These are phyloP conservation scores for Phytophthora rubi DNA, from an alignment of 352 stramenopile species.

Conservation along the genomic window DNA sequence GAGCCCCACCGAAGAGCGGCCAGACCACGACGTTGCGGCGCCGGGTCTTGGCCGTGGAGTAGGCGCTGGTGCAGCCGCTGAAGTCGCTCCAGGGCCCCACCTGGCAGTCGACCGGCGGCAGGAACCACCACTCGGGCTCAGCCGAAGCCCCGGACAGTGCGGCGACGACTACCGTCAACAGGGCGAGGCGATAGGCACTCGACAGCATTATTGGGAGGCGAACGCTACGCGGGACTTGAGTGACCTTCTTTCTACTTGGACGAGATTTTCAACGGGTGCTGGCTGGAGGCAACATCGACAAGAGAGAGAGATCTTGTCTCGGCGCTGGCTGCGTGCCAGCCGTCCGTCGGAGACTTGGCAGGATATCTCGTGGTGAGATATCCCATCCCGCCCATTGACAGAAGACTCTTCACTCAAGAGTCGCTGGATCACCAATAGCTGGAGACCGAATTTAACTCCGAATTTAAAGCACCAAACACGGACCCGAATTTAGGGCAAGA, in stretches of 20 bases:
- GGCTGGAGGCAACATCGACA: neutral
- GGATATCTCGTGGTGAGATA: too few relatives aligned
- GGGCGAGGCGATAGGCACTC: neutral
- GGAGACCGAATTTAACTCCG: too few relatives aligned
- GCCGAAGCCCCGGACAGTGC: neutral
- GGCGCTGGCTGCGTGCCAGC: too few relatives aligned
- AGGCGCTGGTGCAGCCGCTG: slow-evolving; percentile 34
- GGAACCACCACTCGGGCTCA: neutral
- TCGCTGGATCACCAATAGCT: too few relatives aligned
- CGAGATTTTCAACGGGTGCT: neutral
- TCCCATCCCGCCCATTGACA: too few relatives aligned
- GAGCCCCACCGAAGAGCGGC: slow-evolving; percentile 38
- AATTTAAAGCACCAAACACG: too few relatives aligned
- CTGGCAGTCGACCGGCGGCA: slow-evolving; percentile 34
- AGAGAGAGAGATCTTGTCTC: neutral
- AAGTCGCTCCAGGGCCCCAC: slow-evolving; percentile 51
- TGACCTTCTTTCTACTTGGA: neutral
- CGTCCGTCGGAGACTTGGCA: too few relatives aligned
- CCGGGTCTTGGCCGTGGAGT: slow-evolving; percentile 44
- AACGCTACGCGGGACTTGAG: neutral
- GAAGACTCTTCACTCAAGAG: too few relatives aligned
- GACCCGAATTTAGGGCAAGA: too few relatives aligned
- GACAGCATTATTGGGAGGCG: neutral
- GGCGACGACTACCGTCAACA: neutral
- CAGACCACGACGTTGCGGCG: slow-evolving; percentile 38